Evolutionary conservation across 805 yeast species (phyloP).

Genomic region (Candida manassasensis): DNA sequence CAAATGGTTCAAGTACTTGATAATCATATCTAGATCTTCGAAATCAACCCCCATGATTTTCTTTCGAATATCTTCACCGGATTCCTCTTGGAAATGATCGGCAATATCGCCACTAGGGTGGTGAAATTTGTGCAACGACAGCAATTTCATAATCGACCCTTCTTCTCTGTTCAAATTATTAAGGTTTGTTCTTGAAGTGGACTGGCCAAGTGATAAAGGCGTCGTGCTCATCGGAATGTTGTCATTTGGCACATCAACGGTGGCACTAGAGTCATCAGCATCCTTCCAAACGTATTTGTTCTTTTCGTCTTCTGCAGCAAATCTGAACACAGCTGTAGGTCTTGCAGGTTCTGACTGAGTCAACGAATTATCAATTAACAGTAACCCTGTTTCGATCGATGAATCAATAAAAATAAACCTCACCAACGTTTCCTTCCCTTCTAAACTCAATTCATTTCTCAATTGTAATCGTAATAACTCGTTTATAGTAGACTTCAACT

Average conservation of each 20-base stretch:
- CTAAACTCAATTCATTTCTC: conserved; percentile 49
- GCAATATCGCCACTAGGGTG: conserved; percentile 5
- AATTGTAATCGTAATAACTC: conserved; percentile 56
- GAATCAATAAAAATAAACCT: conserved; percentile 67
- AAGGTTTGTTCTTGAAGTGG: conserved; percentile 29
- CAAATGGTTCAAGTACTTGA: conserved; percentile 26
- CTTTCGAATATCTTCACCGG: conserved; percentile 38
- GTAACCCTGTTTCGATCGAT: conserved; percentile 55
- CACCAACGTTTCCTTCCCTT: conserved; percentile 73
- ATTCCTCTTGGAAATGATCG: conserved; percentile 13
- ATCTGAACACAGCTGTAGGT: conserved; percentile 7
- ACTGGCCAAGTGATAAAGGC: conserved; percentile 16
- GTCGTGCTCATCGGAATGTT: conserved; percentile 8
- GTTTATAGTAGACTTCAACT: conserved; percentile 33
- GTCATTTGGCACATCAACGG: conserved; percentile 3
- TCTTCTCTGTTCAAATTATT: conserved; percentile 35
- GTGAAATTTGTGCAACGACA: conserved; percentile 21
- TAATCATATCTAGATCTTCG: conserved; percentile 30
- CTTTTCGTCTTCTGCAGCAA: conserved; percentile 22
- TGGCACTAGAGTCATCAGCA: conserved; percentile 4
- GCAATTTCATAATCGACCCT: conserved; percentile 37
- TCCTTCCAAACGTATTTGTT: conserved; percentile 7
- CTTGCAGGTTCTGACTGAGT: conserved; percentile 13
- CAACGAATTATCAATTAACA: conserved; percentile 34
- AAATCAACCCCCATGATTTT: conserved; percentile 27